Evolutionary conservation across 2,329 filamentous ascomycete species (phyloP), one percentile per base, ranked within the genome.

Genomic region (Aspergillus bombycis): DNA sequence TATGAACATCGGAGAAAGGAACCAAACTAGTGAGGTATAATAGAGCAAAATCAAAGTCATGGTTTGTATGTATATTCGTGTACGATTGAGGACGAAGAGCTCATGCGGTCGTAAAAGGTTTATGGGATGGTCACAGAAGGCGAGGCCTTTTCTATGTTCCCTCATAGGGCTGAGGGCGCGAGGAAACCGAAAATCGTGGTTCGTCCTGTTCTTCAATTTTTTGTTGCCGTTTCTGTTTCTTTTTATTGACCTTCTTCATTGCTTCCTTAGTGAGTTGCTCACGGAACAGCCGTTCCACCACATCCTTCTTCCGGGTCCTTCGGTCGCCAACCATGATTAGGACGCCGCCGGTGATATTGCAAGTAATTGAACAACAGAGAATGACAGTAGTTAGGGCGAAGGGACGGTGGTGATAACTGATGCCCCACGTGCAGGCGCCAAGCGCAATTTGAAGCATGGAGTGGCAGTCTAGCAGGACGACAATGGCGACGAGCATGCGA

Each of bases 261-360:
- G 88, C 88, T 68, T 88, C 82, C 54, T 84, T 79, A 0, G 92
- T 96, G 61, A 96, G 77, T 67, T 92, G 88, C 74, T 95, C 92
- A 34, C 91, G 82, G 71, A 91, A 87, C 78, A 95, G 86, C 52
- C 89, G 85, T 72, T 94, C 89, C 26, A 93, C 82, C 0, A 96
- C 91, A 48, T 96, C 92, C 85, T 93, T 94, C 84, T 96, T 96
- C 57, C 92, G 83, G 2, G 92, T 93, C 66, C 85, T 86, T 23
- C 89, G 85, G 72, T 94, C 92, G 1, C 92, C 92, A 19, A 93
- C 83, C 67, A 84, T 88, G 74, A 96, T 96, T 30, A 94, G 74
- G 1, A 96, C 78, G 4, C 92, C 92, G 0, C 90, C 92, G 0
- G 86, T 86, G 67, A 93, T 89, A 74, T 96, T 96, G 73, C 88